Evolutionary conservation across 2,329 filamentous ascomycete species (phyloP).

Genomic region (Orbilia brochopaga): DNA sequence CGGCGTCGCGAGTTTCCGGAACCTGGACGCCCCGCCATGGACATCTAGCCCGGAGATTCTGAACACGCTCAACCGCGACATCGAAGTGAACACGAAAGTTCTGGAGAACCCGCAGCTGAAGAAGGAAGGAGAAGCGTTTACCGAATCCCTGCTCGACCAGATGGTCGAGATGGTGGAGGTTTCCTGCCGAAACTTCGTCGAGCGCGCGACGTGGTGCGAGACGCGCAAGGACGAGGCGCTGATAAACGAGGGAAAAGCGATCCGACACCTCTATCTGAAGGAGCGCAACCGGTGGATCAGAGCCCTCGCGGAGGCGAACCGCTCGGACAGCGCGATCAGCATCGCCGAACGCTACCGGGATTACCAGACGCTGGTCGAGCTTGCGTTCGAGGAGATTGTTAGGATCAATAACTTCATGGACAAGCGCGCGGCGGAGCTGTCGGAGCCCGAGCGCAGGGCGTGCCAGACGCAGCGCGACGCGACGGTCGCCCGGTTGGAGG

Average conservation of each 20-base stretch:
- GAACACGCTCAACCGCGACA: slow-evolving; percentile 54
- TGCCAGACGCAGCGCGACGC: slow-evolving; percentile 30
- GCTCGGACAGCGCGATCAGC: slow-evolving; percentile 66
- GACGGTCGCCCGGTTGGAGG: slow-evolving; percentile 58
- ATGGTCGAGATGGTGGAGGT: slow-evolving; percentile 65
- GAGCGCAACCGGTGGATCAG: slow-evolving; percentile 61
- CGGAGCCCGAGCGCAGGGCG: slow-evolving; percentile 25
- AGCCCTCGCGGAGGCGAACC: slow-evolving; percentile 63
- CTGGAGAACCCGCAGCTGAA: slow-evolving; percentile 56
- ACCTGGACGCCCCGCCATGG: slow-evolving; percentile 80
- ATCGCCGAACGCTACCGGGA: slow-evolving; percentile 67
- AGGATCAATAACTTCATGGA: slow-evolving; percentile 57
- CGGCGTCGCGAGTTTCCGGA: slow-evolving; percentile 70
- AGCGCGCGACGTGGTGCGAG: slow-evolving; percentile 67
- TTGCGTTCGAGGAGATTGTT: slow-evolving; percentile 53
- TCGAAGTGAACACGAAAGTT: slow-evolving; percentile 53
- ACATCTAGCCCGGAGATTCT: slow-evolving; percentile 66
- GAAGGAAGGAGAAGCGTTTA: slow-evolving; percentile 40
- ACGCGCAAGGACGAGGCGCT: slow-evolving; percentile 61
- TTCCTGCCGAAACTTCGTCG: slow-evolving; percentile 66
- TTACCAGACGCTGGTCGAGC: slow-evolving; percentile 64
- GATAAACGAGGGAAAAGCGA: slow-evolving; percentile 60
- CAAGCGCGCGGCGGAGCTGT: slow-evolving; percentile 57
- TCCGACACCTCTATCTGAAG: slow-evolving; percentile 60
- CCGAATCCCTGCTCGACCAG: slow-evolving; percentile 63